A percentile compares a stretch with the other conserved stretches of the same genome.
phyloP scores from a whole-genome alignment of 2,329 filamentous ascomycete species.

The Xylaria sp. region DNA sequence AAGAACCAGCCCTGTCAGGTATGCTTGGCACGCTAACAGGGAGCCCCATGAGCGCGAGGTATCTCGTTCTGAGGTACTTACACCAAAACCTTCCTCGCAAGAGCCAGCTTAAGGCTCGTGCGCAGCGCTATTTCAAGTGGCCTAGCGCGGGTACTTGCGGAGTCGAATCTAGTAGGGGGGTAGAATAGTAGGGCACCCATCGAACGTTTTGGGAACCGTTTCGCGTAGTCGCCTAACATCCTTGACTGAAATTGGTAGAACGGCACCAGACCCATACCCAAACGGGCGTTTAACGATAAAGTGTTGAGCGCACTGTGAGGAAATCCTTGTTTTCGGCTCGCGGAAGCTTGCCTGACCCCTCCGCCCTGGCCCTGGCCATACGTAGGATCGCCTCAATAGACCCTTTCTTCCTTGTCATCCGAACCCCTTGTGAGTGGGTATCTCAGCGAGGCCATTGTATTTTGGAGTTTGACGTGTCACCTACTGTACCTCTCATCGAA shows the following conservation, averaged over 20 bases:
- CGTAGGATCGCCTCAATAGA: slow-evolving; percentile 38
- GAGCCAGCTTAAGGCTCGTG: no score
- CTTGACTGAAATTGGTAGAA: slow-evolving; percentile 34
- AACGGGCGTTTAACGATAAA: slow-evolving; percentile 13
- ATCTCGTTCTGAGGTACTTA: no score
- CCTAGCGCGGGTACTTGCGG: no score
- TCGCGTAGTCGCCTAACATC: slow-evolving; percentile 24
- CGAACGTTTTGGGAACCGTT: slow-evolving; percentile 35
- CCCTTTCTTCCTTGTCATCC: slow-evolving; percentile 27
- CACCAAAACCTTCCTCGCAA: no score
- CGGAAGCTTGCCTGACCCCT: slow-evolving; percentile 36
- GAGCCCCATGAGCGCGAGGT: no score
- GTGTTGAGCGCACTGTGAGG: slow-evolving; percentile 24
- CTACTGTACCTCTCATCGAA: slow-evolving; percentile 8
- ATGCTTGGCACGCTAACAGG: no score
- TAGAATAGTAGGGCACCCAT: slow-evolving; percentile 22
- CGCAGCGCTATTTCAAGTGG: no score
- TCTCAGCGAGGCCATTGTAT: slow-evolving; percentile 18
- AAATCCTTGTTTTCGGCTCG: slow-evolving; percentile 33
- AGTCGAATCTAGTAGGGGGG: no score
- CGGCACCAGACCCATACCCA: slow-evolving; percentile 11
- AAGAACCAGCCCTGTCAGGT: no score
- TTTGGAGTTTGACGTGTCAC: slow-evolving; percentile 34
- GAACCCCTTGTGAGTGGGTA: slow-evolving; percentile 28
- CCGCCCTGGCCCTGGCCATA: slow-evolving; percentile 22